Percentiles rank a stretch among this genome's conserved stretches.
phyloP scores from a whole-genome alignment of 2,329 filamentous ascomycete species.

The Aphanocladium album region DNA sequence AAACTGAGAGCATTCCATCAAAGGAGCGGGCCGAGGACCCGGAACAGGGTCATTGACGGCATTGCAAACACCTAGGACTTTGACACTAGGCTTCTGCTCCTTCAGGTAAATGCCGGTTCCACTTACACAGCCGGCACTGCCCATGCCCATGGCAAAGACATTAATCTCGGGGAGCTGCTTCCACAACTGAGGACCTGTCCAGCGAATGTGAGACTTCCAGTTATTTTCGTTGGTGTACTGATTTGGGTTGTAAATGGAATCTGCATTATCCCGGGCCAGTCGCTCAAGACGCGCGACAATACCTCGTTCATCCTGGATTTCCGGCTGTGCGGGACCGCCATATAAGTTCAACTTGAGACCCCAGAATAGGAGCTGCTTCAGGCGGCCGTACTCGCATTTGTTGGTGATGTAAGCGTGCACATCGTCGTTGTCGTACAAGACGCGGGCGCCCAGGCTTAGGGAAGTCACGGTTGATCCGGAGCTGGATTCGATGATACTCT shows the following conservation, averaged over 20 bases:
- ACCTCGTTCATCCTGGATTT: constrained; percentile 27
- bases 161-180: constrained; percentile 52
- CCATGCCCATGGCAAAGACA: constrained; percentile 51
- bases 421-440: constrained; percentile 34
- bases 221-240: constrained; percentile 39
- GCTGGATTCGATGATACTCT: constrained; percentile 54
- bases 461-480: constrained; percentile 59
- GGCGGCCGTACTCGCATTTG: constrained; percentile 33
- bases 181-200: constrained; percentile 56
- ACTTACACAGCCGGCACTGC: constrained; percentile 46
- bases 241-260: constrained; percentile 26
- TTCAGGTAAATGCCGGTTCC: constrained; percentile 49
- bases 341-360: constrained; percentile 29
- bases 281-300: constrained; percentile 27
- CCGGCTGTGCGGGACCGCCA: constrained; percentile 30
- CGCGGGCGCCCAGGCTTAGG: constrained; percentile 37
- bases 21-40: constrained; percentile 47
- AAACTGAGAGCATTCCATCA: constrained; percentile 33
- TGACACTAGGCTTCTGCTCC: constrained; percentile 18
- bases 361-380: constrained; percentile 30
- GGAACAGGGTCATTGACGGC: constrained; percentile 40
- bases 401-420: constrained; percentile 44
- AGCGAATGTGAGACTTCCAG: constrained; percentile 50
- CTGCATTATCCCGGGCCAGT: constrained; percentile 21
- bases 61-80: constrained; percentile 43